A percentile compares a stretch with the other conserved stretches of the same genome.
These are phyloP conservation scores for Amoebophrya sp. DNA, from an alignment of 169 alveolate genomes.

Conservation along the genomic window DNA sequence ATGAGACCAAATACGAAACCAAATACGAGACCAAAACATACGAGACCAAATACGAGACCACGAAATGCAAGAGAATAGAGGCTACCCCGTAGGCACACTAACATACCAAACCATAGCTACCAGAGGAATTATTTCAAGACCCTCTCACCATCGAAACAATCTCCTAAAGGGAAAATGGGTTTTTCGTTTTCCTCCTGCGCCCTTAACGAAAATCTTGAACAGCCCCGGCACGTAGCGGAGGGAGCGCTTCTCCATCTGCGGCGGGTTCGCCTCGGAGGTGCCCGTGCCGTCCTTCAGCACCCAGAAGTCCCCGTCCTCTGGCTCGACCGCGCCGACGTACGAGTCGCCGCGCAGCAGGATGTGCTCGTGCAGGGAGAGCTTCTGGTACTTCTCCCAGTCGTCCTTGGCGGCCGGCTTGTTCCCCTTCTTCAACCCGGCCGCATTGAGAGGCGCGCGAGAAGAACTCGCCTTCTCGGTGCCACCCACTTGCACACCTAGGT, in stretches of 20 bases:
- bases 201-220: conserved; percentile 78
- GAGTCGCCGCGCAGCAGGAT: conserved; percentile 96
- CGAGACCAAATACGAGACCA: too few species aligned
- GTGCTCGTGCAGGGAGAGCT: conserved; percentile 91
- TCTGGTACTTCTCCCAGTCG: conserved; percentile 89
- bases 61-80: too few species aligned
- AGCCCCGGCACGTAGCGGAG: conserved; percentile 86
- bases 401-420: conserved; percentile 33
- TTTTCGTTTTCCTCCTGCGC: too few species aligned
- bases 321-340: conserved; percentile 84
- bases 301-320: conserved; percentile 79
- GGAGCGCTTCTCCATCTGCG: conserved; percentile 56
- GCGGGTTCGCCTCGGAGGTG: conserved; percentile 45
- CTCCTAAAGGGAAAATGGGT: neutral
- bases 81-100: neutral
- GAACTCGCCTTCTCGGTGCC: neutral
- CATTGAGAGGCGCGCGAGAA: neutral
- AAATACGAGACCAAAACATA: too few species aligned
- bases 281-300: too few species aligned
- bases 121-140: too few species aligned
- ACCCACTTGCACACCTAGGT: neutral
- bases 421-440: neutral
- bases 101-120: neutral
- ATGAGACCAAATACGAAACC: too few species aligned
- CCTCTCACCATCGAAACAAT: too few species aligned